phyloP scores from a whole-genome alignment of 306 rosid genomes.

The Rubus idaeus region DNA sequence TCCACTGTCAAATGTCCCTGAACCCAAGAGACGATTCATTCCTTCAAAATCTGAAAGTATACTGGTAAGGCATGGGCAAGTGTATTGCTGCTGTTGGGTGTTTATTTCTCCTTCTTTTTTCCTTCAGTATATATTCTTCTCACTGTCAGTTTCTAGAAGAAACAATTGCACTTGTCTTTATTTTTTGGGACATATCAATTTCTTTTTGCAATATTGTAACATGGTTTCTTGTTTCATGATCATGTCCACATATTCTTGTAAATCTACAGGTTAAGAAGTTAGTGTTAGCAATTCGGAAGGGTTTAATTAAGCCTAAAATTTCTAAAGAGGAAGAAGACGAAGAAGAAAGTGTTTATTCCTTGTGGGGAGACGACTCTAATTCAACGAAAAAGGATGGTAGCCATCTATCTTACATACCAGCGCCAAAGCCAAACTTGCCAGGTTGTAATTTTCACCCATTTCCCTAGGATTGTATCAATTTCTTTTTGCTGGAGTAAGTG shows the following conservation, averaged over 20 bases:
- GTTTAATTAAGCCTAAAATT: slow-evolving; percentile 59
- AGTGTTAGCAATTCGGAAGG: slow-evolving; percentile 80
- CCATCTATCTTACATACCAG: slow-evolving; percentile 84
- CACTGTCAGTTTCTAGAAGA: too few species aligned
- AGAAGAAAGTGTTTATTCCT: slow-evolving; percentile 60
- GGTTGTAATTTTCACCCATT: slow-evolving; percentile 43
- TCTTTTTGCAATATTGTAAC: not conserved
- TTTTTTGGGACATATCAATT: not conserved
- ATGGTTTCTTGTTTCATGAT: slow-evolving; percentile 24
- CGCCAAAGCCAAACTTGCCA: slow-evolving; percentile 84
- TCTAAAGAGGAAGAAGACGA: slow-evolving; percentile 63
- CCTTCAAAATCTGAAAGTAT: slow-evolving; percentile 92
- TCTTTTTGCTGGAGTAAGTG: not conserved
- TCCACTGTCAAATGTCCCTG: slow-evolving; percentile 92
- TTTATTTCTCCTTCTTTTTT: not conserved
- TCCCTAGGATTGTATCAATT: slow-evolving; percentile 18
- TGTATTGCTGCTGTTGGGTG: slow-evolving; percentile 7
- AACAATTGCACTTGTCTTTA: too few species aligned
- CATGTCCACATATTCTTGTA: slow-evolving; percentile 21
- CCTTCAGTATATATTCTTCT: too few species aligned
- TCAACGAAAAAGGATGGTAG: slow-evolving; percentile 49
- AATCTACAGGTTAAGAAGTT: slow-evolving; percentile 65
- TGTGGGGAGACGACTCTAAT: slow-evolving; percentile 88
- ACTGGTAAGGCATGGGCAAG: slow-evolving; percentile 44
- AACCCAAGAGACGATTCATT: slow-evolving; percentile 93